These are phyloP conservation scores for Hygrophoropsis aurantiaca DNA, from an alignment of 768 basidiomycete species.

Conservation along the genomic window DNA sequence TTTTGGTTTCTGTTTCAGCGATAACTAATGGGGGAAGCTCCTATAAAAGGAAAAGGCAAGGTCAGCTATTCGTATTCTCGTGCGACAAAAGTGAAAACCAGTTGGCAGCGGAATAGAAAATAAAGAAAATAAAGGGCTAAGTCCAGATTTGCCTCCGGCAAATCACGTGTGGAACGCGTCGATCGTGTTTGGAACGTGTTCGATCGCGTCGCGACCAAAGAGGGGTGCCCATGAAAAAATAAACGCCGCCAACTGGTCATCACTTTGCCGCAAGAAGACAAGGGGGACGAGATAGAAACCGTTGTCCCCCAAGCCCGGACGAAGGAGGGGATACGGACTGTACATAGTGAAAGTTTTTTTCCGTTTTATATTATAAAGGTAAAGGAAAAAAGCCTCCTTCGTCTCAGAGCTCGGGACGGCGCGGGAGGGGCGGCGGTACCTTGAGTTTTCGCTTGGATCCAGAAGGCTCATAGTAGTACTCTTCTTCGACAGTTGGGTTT, in stretches of 20 bases:
- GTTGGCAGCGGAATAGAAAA: slow-evolving; percentile 29
- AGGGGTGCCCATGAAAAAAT: slow-evolving; percentile 24
- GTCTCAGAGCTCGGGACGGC: slow-evolving; percentile 94
- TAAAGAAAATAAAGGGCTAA: slow-evolving; percentile 34
- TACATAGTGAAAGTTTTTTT: slow-evolving; percentile 44
- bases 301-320: slow-evolving; percentile 90
- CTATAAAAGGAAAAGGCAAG: slow-evolving; percentile 27
- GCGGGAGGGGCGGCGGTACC: slow-evolving; percentile 84
- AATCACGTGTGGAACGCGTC: slow-evolving; percentile 19
- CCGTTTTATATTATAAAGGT: slow-evolving; percentile 26
- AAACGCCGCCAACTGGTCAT: slow-evolving; percentile 34
- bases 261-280: slow-evolving; percentile 46
- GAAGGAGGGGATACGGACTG: slow-evolving; percentile 84
- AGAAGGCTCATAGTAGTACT: slow-evolving; percentile 74
- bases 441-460: slow-evolving; percentile 77
- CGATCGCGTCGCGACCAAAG: slow-evolving; percentile 35
- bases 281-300: slow-evolving; percentile 77
- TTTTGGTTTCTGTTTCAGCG: slow-evolving; percentile 63
- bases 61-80: slow-evolving; percentile 34
- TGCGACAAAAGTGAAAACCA: slow-evolving; percentile 37
- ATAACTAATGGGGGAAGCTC: slow-evolving; percentile 41
- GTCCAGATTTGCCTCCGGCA: slow-evolving; percentile 26
- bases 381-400: slow-evolving; percentile 69
- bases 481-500: slow-evolving; percentile 69
- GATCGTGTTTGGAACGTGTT: slow-evolving; percentile 23